Base-by-base conservation (phyloP, 345 rosid species). In the Garcia nutans region DNA sequence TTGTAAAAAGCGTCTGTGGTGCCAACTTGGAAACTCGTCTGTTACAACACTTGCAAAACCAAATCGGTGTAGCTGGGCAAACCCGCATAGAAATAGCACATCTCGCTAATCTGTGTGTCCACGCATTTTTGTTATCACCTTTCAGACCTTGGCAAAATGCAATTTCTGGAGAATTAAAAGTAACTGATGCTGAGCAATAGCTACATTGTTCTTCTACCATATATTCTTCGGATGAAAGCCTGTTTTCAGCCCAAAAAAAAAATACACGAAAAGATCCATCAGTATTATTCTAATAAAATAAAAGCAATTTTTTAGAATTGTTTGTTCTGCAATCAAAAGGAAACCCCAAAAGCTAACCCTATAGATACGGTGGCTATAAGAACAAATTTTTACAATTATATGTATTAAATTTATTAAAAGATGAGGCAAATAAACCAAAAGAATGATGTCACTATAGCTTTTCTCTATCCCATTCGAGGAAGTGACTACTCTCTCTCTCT, bases 21-120 rank as follows among this genome's bases (percentile, higher is more conserved):
- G 95, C 82, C 64, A 90, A 84, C 50, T 87, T 88, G 44, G 82
- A 73, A 55, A 81, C 76, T 78, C 81, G 26, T 79, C 97, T 85
- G 60, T 82, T 84, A 80, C 98, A 96, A 80, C 99, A 92, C 77
- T 89, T 87, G 89, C 99, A 96, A 84, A 84, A 82, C 97, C 97
- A 91, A 71, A 82, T 71, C 31, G 99, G 89, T 52, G 77, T 83
- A 12, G 88, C 72, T 42, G 91, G 92, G 84, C 98, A 92, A 68
- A 92, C 90, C 86, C 84, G 89, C 97, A 91, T 88, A 1, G 97
- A 88, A 56, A 85, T 90, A 6, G 90, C 84, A 66, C 97, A 96
- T 74, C 98, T 87, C 69, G 80, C 84, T 76, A 90, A 76, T 79
- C 88, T 85, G 81, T 96, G 97, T 45, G 73, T 83, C 85, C 85